A percentile compares a stretch with the other conserved stretches of the same genome.
Evolutionary conservation across 2,329 filamentous ascomycete genomes (phyloP).

Genomic region (Hymenoscyphus albidus): DNA sequence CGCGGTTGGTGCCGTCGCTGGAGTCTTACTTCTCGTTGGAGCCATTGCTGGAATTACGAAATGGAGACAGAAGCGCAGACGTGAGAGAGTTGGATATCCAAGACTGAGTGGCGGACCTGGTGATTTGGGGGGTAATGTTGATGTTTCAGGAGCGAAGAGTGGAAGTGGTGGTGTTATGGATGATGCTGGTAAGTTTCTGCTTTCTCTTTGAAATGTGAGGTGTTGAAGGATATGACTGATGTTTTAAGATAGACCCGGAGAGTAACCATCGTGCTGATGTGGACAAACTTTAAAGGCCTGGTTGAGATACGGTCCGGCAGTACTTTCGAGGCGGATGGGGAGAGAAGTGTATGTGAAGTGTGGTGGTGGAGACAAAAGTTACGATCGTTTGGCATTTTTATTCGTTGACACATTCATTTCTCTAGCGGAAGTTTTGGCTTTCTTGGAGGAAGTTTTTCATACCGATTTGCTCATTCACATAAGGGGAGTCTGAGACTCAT

Average conservation of each 20-base stretch:
- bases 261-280: background rate
- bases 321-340: too few relatives aligned
- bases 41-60: background rate
- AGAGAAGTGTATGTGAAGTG: too few relatives aligned
- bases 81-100: background rate
- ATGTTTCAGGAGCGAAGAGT: background rate
- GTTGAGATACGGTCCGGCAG: background rate
- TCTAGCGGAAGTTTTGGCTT: too few relatives aligned
- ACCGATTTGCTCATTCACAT: too few relatives aligned
- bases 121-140: background rate
- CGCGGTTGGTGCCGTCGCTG: background rate
- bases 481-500: too few relatives aligned
- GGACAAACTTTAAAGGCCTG: background rate
- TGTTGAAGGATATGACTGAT: background rate
- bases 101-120: background rate
- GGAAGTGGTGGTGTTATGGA: background rate
- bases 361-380: too few relatives aligned
- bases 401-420: too few relatives aligned
- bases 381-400: too few relatives aligned
- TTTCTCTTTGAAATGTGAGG: background rate
- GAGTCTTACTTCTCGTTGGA: background rate
- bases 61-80: background rate
- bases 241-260: background rate
- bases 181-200: background rate
- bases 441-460: too few relatives aligned